phyloP scores from a whole-genome alignment of 441 rosid species.

The Corymbia citriodora region DNA sequence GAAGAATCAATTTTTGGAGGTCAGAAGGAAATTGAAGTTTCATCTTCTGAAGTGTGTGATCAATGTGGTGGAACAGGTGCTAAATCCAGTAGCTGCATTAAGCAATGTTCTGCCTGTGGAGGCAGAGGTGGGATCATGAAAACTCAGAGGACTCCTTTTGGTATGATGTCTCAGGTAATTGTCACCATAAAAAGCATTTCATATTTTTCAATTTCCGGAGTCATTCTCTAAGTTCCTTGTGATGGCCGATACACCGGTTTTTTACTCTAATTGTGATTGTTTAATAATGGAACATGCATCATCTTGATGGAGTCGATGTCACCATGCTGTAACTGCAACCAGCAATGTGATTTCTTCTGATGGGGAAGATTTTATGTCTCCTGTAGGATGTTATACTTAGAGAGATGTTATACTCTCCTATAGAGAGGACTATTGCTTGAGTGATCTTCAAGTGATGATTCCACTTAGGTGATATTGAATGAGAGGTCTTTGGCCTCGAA shows the following conservation, averaged over 20 bases:
- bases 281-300: neutral
- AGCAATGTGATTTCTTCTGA: neutral
- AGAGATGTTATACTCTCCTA: neutral
- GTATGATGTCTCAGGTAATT: slow-evolving; percentile 80
- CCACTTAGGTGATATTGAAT: neutral
- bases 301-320: neutral
- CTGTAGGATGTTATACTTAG: neutral
- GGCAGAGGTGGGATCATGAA: slow-evolving; percentile 77
- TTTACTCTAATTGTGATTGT: neutral
- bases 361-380: neutral
- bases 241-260: neutral
- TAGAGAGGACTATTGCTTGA: neutral
- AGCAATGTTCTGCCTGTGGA: slow-evolving; percentile 61
- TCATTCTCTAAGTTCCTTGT: neutral
- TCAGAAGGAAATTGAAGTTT: slow-evolving; percentile 53
- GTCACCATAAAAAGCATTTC: neutral
- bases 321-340: neutral
- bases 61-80: slow-evolving; percentile 87
- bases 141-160: slow-evolving; percentile 83
- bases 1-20: slow-evolving; percentile 89
- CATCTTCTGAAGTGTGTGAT: slow-evolving; percentile 67
- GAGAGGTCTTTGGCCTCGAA: neutral
- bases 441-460: neutral
- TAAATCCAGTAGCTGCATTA: slow-evolving; percentile 47
- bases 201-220: neutral